These are phyloP conservation scores for Podila minutissima DNA, from an alignment of 192 early-diverging fungal species.

Conservation along the genomic window DNA sequence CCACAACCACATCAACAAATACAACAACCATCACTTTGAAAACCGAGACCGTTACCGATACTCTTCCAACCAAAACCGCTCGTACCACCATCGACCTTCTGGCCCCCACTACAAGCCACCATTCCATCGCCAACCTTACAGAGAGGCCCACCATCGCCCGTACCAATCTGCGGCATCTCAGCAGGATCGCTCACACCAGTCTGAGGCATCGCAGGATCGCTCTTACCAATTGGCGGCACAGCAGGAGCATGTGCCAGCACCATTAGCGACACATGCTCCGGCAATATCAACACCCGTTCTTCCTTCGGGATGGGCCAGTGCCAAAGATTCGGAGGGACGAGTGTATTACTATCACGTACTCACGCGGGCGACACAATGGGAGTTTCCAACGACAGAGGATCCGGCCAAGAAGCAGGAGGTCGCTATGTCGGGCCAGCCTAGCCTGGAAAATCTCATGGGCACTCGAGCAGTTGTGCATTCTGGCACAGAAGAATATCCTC, in stretches of 20 bases:
- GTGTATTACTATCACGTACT: constrained; percentile 64
- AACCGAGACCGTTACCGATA: too few relatives aligned
- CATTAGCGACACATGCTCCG: background rate
- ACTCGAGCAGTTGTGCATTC: too few relatives aligned
- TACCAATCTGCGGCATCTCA: background rate
- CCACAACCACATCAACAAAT: constrained; percentile 27
- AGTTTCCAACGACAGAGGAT: background rate
- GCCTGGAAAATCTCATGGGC: too few relatives aligned
- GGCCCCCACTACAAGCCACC: too few relatives aligned
- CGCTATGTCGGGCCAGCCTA: background rate
- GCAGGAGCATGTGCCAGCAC: constrained; percentile 39
- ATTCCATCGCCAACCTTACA: constrained; percentile 19
- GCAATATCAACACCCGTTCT: background rate
- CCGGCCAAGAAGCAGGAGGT: constrained; percentile 47
- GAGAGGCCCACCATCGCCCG: constrained; percentile 9
- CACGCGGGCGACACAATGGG: constrained; percentile 65
- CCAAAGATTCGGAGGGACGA: constrained; percentile 52
- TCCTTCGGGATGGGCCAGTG: constrained; percentile 56
- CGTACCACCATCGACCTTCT: too few relatives aligned
- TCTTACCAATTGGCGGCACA: constrained; percentile 1
- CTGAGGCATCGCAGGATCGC: background rate
- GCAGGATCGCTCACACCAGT: background rate
- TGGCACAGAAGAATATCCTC: background rate
- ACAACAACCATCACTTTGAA: constrained; percentile 13
- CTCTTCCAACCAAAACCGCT: too few relatives aligned